These are phyloP conservation scores for Aurifilum marmelostoma DNA, from an alignment of 2,329 filamentous ascomycete genomes.

Conservation along the genomic window DNA sequence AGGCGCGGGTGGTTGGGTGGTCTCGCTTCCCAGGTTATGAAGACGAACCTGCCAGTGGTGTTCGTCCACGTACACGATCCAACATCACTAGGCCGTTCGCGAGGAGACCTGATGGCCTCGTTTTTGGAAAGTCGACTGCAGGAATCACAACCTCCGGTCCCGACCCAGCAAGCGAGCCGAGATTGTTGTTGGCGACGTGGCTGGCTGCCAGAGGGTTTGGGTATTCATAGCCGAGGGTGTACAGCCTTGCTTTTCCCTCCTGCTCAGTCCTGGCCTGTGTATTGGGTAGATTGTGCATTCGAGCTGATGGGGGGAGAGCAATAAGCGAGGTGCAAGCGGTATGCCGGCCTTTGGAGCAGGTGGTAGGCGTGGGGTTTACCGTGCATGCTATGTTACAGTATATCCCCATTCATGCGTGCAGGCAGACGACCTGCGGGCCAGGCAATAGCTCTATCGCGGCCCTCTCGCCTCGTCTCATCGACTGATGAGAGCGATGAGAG, in stretches of 20 bases:
- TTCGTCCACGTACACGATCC: background rate
- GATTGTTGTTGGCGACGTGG: background rate
- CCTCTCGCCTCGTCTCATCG: background rate
- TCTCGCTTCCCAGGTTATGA: background rate
- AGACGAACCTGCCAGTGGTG: background rate
- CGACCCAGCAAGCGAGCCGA: background rate
- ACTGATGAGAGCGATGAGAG: background rate
- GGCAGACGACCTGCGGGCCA: background rate
- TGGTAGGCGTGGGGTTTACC: background rate
- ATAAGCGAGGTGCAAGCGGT: slow-evolving; percentile 6
- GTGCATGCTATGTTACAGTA: background rate
- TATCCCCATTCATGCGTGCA: background rate
- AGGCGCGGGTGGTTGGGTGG: background rate
- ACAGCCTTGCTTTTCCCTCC: slow-evolving; percentile 1
- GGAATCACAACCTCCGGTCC: background rate
- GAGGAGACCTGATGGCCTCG: background rate
- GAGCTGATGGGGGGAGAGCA: background rate
- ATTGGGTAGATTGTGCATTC: slow-evolving; percentile 13
- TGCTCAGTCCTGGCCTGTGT: background rate
- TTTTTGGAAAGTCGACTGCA: background rate
- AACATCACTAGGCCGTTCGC: background rate
- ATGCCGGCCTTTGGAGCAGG: background rate
- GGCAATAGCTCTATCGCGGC: too few relatives aligned
- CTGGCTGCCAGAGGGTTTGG: background rate
- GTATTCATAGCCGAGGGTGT: background rate